Evolutionary conservation across 768 basidiomycete genomes (phyloP), one percentile per base, ranked within the genome.

Genomic region (Hericium coralloides): DNA sequence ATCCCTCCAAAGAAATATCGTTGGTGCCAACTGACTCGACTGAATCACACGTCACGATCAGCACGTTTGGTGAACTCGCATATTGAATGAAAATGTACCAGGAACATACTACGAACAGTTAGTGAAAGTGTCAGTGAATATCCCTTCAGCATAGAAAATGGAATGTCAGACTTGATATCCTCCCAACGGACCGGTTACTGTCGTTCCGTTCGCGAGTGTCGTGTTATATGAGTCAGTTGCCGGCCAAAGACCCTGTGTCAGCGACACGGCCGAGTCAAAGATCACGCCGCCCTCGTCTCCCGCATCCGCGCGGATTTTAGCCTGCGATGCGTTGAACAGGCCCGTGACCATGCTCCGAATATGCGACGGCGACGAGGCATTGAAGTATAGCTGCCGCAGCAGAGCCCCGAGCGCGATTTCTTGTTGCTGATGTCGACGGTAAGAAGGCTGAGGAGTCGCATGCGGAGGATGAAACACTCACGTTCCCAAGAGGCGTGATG

Each of bases 191-290:
- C 78, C 82, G 2, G 68, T 67, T 56, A 89, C 68, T 12, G 68
- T 77, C 2, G 83, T 76, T 2, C 84, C 82, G 63, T 91, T 85
- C 1, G 87, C 83, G n/a, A 90, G 73, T 0, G 78, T 79, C 14
- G 74, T 79, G 18, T 71, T 79, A 51, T 77, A 78, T 22, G 66
- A 61, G 14, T 60, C 25, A 4, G 75, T 79, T 2, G 72, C 68
- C 2, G 86, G 87, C 71, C 78, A 85, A 47, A 90, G 65, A 12
- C 87, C 88, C 66, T 90, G 89, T 10, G 84, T 68, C 52, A 89
- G 68, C 0, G 88, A 84, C 23, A 79, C 70, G 10, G 86, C 83
- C 4, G 84, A 83, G 62, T 87, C 81, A 59, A 76, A 75, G 45
- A 84, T 82, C n/a, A 85, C 83, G 38, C 75, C 79, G 17, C 77